Conservation (phyloP, 1,284 basidiomycete species). For the Austroboletus olivaceoglutinosus region DNA sequence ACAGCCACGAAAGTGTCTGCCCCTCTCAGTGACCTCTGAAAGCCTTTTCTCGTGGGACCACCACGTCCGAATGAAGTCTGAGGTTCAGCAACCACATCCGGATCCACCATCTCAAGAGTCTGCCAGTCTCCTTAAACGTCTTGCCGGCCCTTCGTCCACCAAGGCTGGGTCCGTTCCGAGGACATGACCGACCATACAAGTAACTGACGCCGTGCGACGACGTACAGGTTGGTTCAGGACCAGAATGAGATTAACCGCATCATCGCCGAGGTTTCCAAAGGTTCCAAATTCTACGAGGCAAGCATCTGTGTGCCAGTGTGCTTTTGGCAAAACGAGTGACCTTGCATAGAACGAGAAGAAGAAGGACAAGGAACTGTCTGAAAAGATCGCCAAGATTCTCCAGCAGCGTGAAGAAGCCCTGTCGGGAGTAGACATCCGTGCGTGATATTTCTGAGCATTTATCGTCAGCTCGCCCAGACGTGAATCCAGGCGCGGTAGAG, state of each 20-base stretch:
- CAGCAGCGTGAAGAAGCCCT: slow-evolving; percentile 62
- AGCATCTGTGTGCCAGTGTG: slow-evolving; percentile 13
- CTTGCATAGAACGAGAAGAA: slow-evolving; percentile 72
- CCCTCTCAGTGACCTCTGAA: too few species aligned
- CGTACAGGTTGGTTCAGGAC: slow-evolving; percentile 63
- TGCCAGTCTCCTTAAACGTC: slow-evolving; percentile 65
- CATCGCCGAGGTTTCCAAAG: slow-evolving; percentile 79
- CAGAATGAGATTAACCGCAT: slow-evolving; percentile 77
- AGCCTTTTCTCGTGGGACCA: too few species aligned
- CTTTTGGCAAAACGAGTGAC: slow-evolving; percentile 7
- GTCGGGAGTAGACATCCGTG: slow-evolving; percentile 59
- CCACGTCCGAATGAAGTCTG: slow-evolving; percentile 19
- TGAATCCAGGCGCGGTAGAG: slow-evolving; percentile 25
- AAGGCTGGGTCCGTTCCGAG: slow-evolving; percentile 64
- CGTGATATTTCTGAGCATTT: slow-evolving; percentile 28
- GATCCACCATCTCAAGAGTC: slow-evolving; percentile 53
- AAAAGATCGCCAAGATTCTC: slow-evolving; percentile 65
- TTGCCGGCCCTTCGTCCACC: slow-evolving; percentile 74
- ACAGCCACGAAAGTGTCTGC: neutral
- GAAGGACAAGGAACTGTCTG: slow-evolving; percentile 78
- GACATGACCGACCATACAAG: neutral
- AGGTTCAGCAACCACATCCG: slow-evolving; percentile 18
- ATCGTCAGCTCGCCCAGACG: neutral
- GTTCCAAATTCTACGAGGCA: slow-evolving; percentile 82
- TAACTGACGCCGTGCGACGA: slow-evolving; percentile 10